A percentile compares a stretch with the other conserved stretches of the same genome.
Conservation (phyloP, 2,329 filamentous ascomycete species). For the Talaromyces marneffei region DNA sequence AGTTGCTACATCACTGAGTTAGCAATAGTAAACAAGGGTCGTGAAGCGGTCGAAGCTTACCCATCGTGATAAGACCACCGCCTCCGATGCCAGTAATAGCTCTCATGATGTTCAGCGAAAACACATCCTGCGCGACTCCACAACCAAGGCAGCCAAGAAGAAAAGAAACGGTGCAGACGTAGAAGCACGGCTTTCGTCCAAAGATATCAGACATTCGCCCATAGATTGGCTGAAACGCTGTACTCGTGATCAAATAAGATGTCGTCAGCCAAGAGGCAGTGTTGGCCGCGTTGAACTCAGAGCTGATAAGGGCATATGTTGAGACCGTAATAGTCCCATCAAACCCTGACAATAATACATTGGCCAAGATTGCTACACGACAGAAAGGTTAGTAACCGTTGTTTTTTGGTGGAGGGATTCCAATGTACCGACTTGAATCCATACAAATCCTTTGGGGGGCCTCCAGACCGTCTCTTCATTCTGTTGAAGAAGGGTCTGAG, state of each 20-base stretch:
- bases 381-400: not conserved
- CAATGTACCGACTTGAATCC: conserved; percentile 49
- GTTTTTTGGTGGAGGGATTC: not conserved
- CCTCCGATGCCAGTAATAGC: conserved; percentile 68
- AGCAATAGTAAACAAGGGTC: not conserved
- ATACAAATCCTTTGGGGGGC: conserved; percentile 49
- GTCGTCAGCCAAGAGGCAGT: conserved; percentile 50
- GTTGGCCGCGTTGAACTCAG: conserved; percentile 44
- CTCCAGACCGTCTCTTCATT: conserved; percentile 33
- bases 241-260: conserved; percentile 60
- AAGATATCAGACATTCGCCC: conserved; percentile 68
- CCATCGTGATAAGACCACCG: conserved; percentile 64
- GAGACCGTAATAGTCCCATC: conserved; percentile 43
- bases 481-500: conserved; percentile 16
- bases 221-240: conserved; percentile 65
- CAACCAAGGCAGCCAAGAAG: conserved; percentile 63
- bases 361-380: conserved; percentile 52
- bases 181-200: conserved; percentile 55
- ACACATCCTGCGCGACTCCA: conserved; percentile 59
- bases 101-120: conserved; percentile 64
- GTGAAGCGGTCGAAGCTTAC: conserved; percentile 17
- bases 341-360: conserved; percentile 57
- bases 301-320: conserved; percentile 42
- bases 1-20: conserved; percentile 36
- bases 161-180: conserved; percentile 60